A percentile compares a stretch with the other conserved stretches of the same genome.
Conservation (phyloP, 257 asterid genomes). For the Scutellaria barbata region DNA sequence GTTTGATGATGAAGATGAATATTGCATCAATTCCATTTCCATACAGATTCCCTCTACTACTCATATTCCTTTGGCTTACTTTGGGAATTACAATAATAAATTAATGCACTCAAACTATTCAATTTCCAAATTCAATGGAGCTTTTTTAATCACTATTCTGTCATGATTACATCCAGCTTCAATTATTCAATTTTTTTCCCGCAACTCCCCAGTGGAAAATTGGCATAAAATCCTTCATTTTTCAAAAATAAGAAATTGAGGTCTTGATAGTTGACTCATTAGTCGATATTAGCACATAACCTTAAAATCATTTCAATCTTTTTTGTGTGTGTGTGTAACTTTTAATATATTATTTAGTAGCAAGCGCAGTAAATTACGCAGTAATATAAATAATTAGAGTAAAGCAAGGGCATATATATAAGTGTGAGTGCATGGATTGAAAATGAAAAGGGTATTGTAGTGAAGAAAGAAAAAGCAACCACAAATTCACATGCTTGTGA, state of each 20-base stretch:
- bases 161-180: too few relatives aligned
- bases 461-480: slow-evolving; percentile 32
- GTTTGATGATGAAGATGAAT: slow-evolving; percentile 12
- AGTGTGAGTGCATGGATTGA: neutral
- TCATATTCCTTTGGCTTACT: slow-evolving; percentile 1
- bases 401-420: neutral
- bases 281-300: too few relatives aligned
- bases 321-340: too few relatives aligned
- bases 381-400: neutral
- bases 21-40: slow-evolving; percentile 3
- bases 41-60: neutral
- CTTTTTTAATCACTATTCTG: neutral
- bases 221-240: too few relatives aligned
- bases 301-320: too few relatives aligned
- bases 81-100: neutral
- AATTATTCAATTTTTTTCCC: too few relatives aligned
- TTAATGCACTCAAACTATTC: slow-evolving; percentile 25
- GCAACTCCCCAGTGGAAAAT: too few relatives aligned
- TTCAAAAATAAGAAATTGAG: too few relatives aligned
- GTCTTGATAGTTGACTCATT: too few relatives aligned
- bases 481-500: slow-evolving; percentile 41
- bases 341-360: too few relatives aligned
- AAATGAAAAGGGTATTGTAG: slow-evolving; percentile 25
- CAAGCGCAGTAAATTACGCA: too few relatives aligned
- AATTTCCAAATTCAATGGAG: slow-evolving; percentile 20